A percentile compares a stretch with the other conserved stretches of the same genome.
These are phyloP conservation scores for Dothiorella sarmentorum DNA, from an alignment of 2,329 filamentous ascomycete genomes.

Conservation along the genomic window DNA sequence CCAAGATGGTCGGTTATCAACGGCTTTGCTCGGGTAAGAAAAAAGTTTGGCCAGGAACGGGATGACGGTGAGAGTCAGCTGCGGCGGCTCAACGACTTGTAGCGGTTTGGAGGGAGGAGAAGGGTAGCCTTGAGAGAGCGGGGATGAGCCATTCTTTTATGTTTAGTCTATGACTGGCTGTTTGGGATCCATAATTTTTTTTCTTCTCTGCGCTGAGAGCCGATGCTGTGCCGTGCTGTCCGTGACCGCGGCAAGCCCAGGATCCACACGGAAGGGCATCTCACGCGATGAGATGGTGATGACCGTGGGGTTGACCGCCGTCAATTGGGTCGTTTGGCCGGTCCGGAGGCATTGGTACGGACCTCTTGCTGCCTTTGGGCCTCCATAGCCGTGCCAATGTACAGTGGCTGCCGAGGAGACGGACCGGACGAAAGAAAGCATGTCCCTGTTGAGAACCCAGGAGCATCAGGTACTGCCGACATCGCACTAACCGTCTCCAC, in stretches of 20 bases:
- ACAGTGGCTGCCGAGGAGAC: not conserved
- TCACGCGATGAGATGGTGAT: not conserved
- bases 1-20: not conserved
- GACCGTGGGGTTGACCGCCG: not conserved
- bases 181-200: conserved; percentile 3
- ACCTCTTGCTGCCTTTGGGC: not conserved
- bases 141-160: conserved; percentile 4
- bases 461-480: not conserved
- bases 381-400: not conserved
- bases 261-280: conserved; percentile 8
- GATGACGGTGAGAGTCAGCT: no score
- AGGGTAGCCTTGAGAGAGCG: not conserved
- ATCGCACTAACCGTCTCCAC: not conserved
- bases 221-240: conserved; percentile 8
- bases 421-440: not conserved
- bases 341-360: not conserved
- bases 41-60: not conserved
- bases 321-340: not conserved
- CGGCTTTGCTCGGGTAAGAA: conserved; percentile 4
- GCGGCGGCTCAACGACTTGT: not conserved
- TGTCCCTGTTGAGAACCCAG: not conserved
- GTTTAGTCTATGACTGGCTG: not conserved
- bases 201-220: not conserved
- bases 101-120: not conserved
- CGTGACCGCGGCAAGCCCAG: conserved; percentile 4